phyloP scores from a whole-genome alignment of 305 asterid species.

The Fraxinus sp. region DNA sequence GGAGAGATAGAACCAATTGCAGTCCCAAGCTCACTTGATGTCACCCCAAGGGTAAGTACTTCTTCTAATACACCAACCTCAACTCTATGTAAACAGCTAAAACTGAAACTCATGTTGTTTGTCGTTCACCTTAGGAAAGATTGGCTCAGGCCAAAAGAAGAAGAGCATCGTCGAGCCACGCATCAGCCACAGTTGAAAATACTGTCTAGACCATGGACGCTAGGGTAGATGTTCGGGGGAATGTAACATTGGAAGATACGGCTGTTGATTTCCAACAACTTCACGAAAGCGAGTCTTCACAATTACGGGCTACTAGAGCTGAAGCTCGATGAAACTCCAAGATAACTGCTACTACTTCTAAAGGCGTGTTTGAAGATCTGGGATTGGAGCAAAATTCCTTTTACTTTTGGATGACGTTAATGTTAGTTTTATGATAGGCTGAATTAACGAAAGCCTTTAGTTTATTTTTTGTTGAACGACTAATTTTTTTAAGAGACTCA shows the following conservation, averaged over 20 bases:
- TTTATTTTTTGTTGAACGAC: background rate
- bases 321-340: background rate
- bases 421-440: background rate
- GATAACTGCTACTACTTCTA: background rate
- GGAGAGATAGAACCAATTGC: background rate
- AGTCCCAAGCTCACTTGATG: background rate
- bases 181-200: background rate
- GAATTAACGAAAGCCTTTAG: background rate
- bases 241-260: background rate
- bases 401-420: background rate
- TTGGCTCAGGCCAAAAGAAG: background rate
- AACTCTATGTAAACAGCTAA: background rate
- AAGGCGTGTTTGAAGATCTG: background rate
- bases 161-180: background rate
- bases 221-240: background rate
- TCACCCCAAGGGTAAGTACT: background rate
- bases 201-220: background rate
- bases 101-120: background rate
- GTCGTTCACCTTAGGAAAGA: background rate
- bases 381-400: no score
- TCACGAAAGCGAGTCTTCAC: background rate
- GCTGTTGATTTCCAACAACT: background rate
- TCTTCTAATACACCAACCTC: background rate
- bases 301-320: background rate
- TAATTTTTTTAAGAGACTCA: background rate